Conservation (phyloP, 179 eudicot genomes). For the Heliamphora pulchella region DNA sequence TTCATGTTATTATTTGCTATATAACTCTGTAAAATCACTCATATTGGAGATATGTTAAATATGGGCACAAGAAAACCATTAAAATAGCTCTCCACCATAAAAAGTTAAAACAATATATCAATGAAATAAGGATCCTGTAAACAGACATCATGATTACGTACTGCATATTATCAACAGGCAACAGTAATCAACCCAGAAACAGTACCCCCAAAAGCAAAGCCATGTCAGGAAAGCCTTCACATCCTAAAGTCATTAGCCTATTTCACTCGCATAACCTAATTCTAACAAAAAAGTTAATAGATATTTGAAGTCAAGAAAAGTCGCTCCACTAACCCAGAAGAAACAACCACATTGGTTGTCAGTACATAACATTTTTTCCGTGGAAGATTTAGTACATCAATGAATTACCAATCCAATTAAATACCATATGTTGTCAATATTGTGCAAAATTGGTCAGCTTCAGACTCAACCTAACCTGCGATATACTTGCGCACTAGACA, state of each 20-base stretch:
- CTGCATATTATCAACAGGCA: too few species aligned
- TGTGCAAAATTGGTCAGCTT: background rate
- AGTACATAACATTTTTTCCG: background rate
- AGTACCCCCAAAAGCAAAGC: background rate
- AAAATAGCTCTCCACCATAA: too few species aligned
- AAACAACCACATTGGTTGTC: background rate
- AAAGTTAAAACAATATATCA: background rate
- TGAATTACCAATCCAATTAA: background rate
- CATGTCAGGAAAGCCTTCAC: background rate
- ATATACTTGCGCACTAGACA: constrained; percentile 95
- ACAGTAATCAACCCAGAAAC: too few species aligned
- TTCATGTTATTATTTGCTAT: background rate
- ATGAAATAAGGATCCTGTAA: too few species aligned
- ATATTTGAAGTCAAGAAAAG: background rate
- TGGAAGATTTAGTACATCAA: background rate
- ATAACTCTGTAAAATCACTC: background rate
- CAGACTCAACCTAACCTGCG: constrained; percentile 51
- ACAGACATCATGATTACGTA: background rate
- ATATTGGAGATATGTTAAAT: background rate
- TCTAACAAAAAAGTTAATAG: background rate
- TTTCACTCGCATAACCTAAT: constrained; percentile 3
- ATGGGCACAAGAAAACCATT: too few species aligned
- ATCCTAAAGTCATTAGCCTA: constrained; percentile 3
- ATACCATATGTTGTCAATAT: background rate
- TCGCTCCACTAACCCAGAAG: background rate